Base-by-base conservation (phyloP, 345 rosid species). In the Eutrema heterophyllum region DNA sequence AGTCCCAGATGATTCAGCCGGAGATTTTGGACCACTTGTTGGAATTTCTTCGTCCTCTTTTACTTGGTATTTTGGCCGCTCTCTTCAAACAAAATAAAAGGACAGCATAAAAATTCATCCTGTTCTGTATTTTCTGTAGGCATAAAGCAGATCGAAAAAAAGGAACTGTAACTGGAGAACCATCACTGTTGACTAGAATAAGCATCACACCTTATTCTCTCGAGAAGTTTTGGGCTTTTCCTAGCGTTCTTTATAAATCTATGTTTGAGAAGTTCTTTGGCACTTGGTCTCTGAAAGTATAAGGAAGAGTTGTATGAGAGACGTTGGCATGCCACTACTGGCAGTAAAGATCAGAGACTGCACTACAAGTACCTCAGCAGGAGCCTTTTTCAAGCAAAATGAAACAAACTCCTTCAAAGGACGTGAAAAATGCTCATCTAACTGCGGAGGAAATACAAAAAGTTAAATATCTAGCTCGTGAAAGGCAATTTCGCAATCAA, bases 371-470 rank as follows among this genome's bases (percentile, higher is more conserved):
- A 84, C 99, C 99, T 96, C 99, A 15, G 86, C 86, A 21, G 99
- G 95, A 59, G 83, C 78, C 81, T 96, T 96, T 86, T 90, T 96
- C 81, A 96, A 83, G 81, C 99, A 92, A 56, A 85, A 81, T 2
- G 97, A 84, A 79, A 90, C 99, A 87, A 96, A 92, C 71, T 96
- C 99, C 83, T 96, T 96, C 88, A 96, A 85, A 54, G 84, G 86
- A 60, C 98, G 96, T 68, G 99, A 90, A 86, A 96, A 96, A 85
- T 96, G 99, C 68, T 96, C 99, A 82, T 96, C 98, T 83, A 96
- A 86, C 99, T 96, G 98, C 77, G 48, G 72, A 80, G 60, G 51
- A 78, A 57, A 80, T 56, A 66, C 44, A 55, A 24, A 71, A 50
- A 54, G 15, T 73, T 53, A 24, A 48, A 53, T 57, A 67, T 62